These are phyloP conservation scores for Fusarium phyllophilum DNA, from an alignment of 2,329 filamentous ascomycete genomes.

Conservation along the genomic window DNA sequence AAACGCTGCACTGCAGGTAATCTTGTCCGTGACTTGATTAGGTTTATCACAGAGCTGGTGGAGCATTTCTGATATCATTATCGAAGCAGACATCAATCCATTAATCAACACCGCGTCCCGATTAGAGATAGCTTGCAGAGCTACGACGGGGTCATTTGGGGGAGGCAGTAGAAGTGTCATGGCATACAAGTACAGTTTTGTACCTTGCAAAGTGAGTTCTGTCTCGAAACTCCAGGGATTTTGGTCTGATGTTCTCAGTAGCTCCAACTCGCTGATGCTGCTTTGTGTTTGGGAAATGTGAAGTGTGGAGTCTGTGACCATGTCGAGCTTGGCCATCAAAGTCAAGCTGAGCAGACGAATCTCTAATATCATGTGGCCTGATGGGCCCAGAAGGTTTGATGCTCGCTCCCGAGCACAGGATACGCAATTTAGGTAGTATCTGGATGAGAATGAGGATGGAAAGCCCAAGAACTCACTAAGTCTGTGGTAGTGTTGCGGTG, in stretches of 20 bases:
- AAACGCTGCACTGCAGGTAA: not conserved
- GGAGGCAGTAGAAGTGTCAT: not conserved
- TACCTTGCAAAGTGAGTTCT: not conserved
- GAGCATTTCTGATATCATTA: not conserved
- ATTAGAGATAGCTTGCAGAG: too few relatives aligned
- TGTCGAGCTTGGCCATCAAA: not conserved
- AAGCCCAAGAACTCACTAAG: not conserved
- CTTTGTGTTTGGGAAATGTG: not conserved
- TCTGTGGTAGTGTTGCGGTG: not conserved
- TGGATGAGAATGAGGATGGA: rapidly evolving
- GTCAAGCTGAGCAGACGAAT: not conserved
- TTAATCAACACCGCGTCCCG: not conserved
- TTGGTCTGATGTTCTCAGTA: not conserved
- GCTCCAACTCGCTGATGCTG: not conserved
- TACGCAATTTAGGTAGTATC: not conserved
- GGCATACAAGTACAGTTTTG: not conserved
- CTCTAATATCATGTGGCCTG: rapidly evolving
- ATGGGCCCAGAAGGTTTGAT: not conserved
- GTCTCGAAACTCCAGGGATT: not conserved
- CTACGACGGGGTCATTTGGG: not conserved
- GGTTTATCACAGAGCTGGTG: rapidly evolving
- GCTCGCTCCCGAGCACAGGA: not conserved
- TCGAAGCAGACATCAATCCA: not conserved
- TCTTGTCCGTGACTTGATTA: too few relatives aligned
- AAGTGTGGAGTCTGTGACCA: not conserved